Base-by-base conservation (phyloP, 2,329 filamentous ascomycete genomes). In the Paraphaeosphaeria sporulosa region DNA sequence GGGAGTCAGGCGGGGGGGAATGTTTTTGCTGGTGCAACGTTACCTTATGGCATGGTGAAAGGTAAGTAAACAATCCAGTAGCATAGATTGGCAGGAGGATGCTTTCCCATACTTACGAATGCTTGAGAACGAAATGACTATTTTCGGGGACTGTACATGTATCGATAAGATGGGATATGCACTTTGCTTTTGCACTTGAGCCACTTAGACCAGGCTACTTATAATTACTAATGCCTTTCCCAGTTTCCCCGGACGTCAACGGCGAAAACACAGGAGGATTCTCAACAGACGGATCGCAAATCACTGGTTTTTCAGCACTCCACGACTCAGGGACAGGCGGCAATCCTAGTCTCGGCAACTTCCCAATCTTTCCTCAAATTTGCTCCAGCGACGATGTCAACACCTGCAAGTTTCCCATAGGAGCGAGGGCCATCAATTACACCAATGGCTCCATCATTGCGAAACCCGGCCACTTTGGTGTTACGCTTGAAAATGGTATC, bases 341-440 rank as follows among this genome's bases (percentile, higher is more conserved):
- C 9, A 74, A 76, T 40, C 86, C 89, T 0, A 91, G 88, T 4
- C 78, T 92, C 17, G 90, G 90, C 15, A 92, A 91, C 70, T 93
- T 93, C 55, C 88, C 90, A 0, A 79, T 93, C 1, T 92, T 93
- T 64, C 83, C 89, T 0, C 89, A 91, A 62, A 78, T 84, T 43
- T 93, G 90, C 64, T 81, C 84, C 0, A 82, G 80, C 15, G 85
- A 90, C 61, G 84, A 88, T 42, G 76, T 92, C 56, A 81, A 91
- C 67, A 79, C 80, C 8, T 90, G 87, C 77, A 77, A 79, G 43
- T 89, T 84, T 64, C 78, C 82, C 5, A 83, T 84, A 32, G 73
- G 73, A 12, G 72, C 80, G 19, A 80, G 88, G 60, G 80, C 82
- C 30, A 81, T 82, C 0, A 74, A 76, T 19, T 84, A 86, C 51